Percentiles rank a stretch among this genome's conserved stretches.
Evolutionary conservation across 768 basidiomycete genomes (phyloP).

Genomic region (Boletus insuetus): DNA sequence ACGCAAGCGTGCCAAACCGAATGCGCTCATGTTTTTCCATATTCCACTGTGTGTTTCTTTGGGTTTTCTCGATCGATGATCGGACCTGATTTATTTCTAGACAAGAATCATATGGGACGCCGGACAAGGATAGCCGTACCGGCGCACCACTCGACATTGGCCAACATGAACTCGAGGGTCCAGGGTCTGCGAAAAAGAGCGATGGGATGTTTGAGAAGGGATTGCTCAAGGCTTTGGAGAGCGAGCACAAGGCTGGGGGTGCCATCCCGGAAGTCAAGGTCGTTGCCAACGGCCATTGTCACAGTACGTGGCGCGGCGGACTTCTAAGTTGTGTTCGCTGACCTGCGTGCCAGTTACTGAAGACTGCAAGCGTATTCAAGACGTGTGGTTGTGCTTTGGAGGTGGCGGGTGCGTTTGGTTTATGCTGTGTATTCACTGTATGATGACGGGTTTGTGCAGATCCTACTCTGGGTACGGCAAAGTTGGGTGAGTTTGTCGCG

Average conservation of each 20-base stretch:
- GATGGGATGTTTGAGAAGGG: conserved; percentile 86
- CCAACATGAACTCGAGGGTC: conserved; percentile 50
- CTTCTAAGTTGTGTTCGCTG: conserved; percentile 1
- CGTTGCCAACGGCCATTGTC: conserved; percentile 87
- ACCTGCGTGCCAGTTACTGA: conserved; percentile 62
- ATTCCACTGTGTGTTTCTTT: conserved; percentile 73
- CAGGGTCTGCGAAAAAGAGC: conserved; percentile 65
- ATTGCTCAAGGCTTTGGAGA: conserved; percentile 69
- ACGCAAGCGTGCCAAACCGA: conserved; percentile 79
- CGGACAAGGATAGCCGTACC: conserved; percentile 63
- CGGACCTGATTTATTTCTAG: conserved; percentile 34
- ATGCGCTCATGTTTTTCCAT: conserved; percentile 97
- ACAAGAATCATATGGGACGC: conserved; percentile 67
- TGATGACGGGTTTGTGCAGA: conserved; percentile 31
- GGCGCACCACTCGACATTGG: conserved; percentile 72
- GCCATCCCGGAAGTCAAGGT: conserved; percentile 76
- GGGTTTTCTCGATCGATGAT: neutral
- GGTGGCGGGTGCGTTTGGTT: conserved; percentile 64
- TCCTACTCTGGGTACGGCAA: conserved; percentile 84
- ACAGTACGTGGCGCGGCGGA: conserved; percentile 47
- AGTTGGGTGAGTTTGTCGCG: conserved; percentile 51
- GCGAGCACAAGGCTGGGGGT: conserved; percentile 51
- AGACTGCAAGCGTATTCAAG: conserved; percentile 79
- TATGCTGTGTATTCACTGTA: neutral
- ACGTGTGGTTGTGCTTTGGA: conserved; percentile 90